Conservation (phyloP, 2,329 filamentous ascomycete genomes). For the Aspergillus arachidicola region DNA sequence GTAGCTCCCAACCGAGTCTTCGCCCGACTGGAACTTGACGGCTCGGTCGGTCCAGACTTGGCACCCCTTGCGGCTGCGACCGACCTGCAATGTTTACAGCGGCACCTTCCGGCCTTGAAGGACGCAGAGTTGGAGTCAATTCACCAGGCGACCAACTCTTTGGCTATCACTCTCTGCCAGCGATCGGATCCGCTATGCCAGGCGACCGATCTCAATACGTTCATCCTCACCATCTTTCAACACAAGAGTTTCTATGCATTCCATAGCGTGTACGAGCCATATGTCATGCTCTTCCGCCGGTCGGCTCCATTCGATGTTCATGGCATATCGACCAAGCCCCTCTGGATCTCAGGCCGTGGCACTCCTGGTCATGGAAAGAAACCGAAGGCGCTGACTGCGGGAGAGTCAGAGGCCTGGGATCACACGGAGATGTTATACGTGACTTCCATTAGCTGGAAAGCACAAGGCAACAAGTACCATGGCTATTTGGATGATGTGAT, state of each 20-base stretch:
- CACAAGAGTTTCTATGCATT: constrained; percentile 54
- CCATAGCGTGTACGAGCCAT: constrained; percentile 60
- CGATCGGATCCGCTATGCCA: constrained; percentile 50
- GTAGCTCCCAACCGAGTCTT: constrained; percentile 54
- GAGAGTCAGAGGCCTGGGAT: constrained; percentile 14
- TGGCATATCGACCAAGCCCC: constrained; percentile 52
- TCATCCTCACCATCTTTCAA: constrained; percentile 59
- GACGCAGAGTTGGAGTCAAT: constrained; percentile 47
- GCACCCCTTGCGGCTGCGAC: constrained; percentile 36
- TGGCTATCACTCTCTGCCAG: constrained; percentile 58
- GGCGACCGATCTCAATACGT: constrained; percentile 53
- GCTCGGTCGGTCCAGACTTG: constrained; percentile 52
- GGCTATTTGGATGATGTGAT: constrained; percentile 60
- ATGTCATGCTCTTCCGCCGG: constrained; percentile 55
- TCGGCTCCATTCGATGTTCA: constrained; percentile 54
- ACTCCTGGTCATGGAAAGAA: constrained; percentile 28
- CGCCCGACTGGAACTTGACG: constrained; percentile 49
- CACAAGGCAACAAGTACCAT: constrained; percentile 52
- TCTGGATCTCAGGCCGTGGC: constrained; percentile 59
- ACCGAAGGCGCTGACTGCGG: constrained; percentile 8
- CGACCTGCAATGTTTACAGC: constrained; percentile 52
- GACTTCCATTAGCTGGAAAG: constrained; percentile 60
- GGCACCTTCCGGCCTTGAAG: constrained; percentile 45
- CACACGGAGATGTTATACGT: constrained; percentile 61
- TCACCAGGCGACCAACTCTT: constrained; percentile 63